Conservation (phyloP, 345 rosid genomes). For the Rhodamnia argentea region DNA sequence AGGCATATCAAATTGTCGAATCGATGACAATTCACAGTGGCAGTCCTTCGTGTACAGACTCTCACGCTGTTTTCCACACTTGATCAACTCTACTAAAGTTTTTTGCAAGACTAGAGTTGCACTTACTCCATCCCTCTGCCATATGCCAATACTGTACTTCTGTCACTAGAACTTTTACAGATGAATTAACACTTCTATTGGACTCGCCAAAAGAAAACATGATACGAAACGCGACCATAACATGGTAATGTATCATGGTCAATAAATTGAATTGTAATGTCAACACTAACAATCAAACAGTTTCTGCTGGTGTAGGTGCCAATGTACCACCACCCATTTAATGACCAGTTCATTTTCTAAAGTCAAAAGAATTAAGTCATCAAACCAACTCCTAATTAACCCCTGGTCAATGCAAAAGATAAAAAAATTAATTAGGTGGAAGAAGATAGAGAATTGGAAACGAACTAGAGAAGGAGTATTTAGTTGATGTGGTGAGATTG, state of each 20-base stretch:
- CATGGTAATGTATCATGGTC: background rate
- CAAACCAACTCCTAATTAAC: background rate
- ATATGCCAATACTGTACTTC: background rate
- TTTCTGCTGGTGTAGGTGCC: background rate
- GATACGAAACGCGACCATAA: background rate
- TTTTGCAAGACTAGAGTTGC: background rate
- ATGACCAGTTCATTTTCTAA: background rate
- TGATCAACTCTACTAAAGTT: background rate
- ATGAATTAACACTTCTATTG: background rate
- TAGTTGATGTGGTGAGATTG: conserved; percentile 38
- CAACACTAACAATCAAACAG: background rate
- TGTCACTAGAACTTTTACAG: background rate
- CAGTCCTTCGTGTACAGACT: background rate
- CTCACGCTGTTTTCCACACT: background rate
- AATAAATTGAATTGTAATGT: background rate
- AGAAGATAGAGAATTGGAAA: background rate
- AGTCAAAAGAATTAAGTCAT: background rate
- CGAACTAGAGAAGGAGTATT: conserved; percentile 71
- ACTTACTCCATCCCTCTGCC: background rate
- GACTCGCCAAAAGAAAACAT: background rate
- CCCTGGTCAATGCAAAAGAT: background rate
- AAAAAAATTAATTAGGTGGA: background rate
- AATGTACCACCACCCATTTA: background rate
- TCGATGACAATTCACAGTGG: background rate
- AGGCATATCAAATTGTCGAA: background rate